Evolutionary conservation across 1,139 yeast genomes (phyloP).

Genomic region (Eremothecium gossypii): DNA sequence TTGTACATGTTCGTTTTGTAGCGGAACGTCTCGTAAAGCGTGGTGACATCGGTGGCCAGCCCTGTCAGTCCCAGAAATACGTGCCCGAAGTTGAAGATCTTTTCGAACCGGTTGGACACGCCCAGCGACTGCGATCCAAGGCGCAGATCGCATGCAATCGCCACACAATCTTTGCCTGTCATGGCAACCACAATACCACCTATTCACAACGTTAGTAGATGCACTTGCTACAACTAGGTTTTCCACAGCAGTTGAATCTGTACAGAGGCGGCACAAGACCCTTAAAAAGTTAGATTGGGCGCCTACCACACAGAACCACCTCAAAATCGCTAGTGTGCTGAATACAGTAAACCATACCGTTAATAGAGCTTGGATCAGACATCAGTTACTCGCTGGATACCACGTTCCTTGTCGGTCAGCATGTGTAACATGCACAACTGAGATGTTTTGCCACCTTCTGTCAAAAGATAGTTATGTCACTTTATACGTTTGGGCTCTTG

Average conservation of each 20-base stretch:
- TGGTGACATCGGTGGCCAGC: slow-evolving; percentile 85
- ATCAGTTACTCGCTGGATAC: no score
- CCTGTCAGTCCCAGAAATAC: slow-evolving; percentile 90
- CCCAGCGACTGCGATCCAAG: slow-evolving; percentile 92
- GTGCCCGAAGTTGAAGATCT: slow-evolving; percentile 77
- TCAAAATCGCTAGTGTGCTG: not conserved
- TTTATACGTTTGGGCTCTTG: not conserved
- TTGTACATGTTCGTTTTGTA: slow-evolving; percentile 82
- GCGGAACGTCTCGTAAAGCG: slow-evolving; percentile 73
- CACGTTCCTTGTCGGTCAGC: no score
- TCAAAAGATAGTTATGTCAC: not conserved
- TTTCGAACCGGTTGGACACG: slow-evolving; percentile 85
- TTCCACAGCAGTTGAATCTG: no score
- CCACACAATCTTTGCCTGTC: slow-evolving; percentile 98
- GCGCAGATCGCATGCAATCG: slow-evolving; percentile 92
- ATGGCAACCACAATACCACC: slow-evolving; percentile 97
- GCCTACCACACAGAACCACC: not conserved
- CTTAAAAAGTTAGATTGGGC: no score
- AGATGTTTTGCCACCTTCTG: slow-evolving; percentile 4
- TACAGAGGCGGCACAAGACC: no score
- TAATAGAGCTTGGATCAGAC: slow-evolving; percentile 43
- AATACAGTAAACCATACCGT: slow-evolving; percentile 30
- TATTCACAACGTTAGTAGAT: slow-evolving; percentile 15
- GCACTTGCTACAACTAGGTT: no score
- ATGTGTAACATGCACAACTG: no score